Conservation (phyloP, 352 stramenopile species). For the Globisporangium heterothallicum region DNA sequence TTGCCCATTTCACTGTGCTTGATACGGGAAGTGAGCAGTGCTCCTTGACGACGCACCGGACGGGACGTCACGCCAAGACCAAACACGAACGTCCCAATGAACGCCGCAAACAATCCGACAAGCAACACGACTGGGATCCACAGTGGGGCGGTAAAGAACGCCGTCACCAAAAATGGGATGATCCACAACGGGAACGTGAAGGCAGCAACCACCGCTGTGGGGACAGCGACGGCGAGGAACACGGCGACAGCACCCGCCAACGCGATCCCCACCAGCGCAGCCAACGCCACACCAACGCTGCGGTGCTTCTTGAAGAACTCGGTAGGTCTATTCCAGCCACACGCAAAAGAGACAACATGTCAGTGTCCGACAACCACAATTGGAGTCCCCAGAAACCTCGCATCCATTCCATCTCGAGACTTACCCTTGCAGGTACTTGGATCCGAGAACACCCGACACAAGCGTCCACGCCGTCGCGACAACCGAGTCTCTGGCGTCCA, state of each 20-base stretch:
- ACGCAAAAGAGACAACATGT: slow-evolving; percentile 1
- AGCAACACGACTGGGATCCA: slow-evolving; percentile 71
- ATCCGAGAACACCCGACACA: slow-evolving; percentile 17
- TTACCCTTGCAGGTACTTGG: slow-evolving; percentile 45
- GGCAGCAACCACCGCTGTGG: slow-evolving; percentile 54
- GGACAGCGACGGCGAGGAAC: slow-evolving; percentile 68
- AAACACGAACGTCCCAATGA: slow-evolving; percentile 64
- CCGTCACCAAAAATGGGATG: slow-evolving; percentile 63
- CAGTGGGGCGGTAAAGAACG: slow-evolving; percentile 76
- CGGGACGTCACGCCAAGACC: slow-evolving; percentile 70
- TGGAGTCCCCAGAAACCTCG: too few species aligned
- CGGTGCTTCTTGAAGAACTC: slow-evolving; percentile 76
- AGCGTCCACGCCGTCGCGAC: slow-evolving; percentile 49
- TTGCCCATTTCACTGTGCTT: slow-evolving; percentile 80
- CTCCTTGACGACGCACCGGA: slow-evolving; percentile 72
- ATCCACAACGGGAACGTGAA: slow-evolving; percentile 86
- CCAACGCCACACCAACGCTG: slow-evolving; percentile 56
- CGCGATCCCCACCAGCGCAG: slow-evolving; percentile 48
- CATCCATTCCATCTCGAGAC: not conserved
- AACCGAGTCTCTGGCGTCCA: slow-evolving; percentile 67
- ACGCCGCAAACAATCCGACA: slow-evolving; percentile 55
- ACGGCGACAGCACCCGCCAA: slow-evolving; percentile 40
- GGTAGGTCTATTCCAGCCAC: slow-evolving; percentile 24
- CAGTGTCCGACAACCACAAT: not conserved
- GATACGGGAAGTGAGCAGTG: slow-evolving; percentile 64